Evolutionary conservation across 192 early-diverging fungal genomes (phyloP).

Genomic region (Pilaira anomala): DNA sequence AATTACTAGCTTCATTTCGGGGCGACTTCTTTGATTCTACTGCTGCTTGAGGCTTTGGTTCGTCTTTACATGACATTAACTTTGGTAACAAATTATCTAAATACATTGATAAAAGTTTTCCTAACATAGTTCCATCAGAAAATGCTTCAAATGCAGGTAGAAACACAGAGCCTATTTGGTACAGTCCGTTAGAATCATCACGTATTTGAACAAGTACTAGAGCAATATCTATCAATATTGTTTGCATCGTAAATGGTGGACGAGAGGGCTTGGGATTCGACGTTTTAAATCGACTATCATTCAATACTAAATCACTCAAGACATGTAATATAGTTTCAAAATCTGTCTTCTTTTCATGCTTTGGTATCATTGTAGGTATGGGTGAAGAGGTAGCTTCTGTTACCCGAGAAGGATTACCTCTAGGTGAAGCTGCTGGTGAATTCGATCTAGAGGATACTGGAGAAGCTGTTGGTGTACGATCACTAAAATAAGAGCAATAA

Average conservation of each 20-base stretch:
- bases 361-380: not conserved
- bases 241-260: slow-evolving; percentile 50
- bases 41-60: not conserved
- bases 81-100: slow-evolving; percentile 48
- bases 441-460: slow-evolving; percentile 19
- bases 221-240: slow-evolving; percentile 48
- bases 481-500: slow-evolving; percentile 6
- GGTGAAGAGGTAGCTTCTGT: slow-evolving; percentile 5
- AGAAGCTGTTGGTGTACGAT: slow-evolving; percentile 10
- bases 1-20: not conserved
- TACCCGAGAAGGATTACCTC: slow-evolving; percentile 6
- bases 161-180: slow-evolving; percentile 49
- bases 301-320: slow-evolving; percentile 49
- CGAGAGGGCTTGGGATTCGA: slow-evolving; percentile 45
- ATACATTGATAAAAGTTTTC: slow-evolving; percentile 42
- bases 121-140: slow-evolving; percentile 35
- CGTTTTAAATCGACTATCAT: slow-evolving; percentile 53
- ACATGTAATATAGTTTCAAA: slow-evolving; percentile 39
- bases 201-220: slow-evolving; percentile 30
- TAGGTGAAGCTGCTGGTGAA: slow-evolving; percentile 14
- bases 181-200: slow-evolving; percentile 40
- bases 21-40: too few relatives aligned
- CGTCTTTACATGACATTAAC: slow-evolving; percentile 29
- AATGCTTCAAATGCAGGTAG: slow-evolving; percentile 53
- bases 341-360: slow-evolving; percentile 13